These are phyloP conservation scores for Diplodia scrobiculata DNA, from an alignment of 2,329 filamentous ascomycete genomes.

Conservation along the genomic window DNA sequence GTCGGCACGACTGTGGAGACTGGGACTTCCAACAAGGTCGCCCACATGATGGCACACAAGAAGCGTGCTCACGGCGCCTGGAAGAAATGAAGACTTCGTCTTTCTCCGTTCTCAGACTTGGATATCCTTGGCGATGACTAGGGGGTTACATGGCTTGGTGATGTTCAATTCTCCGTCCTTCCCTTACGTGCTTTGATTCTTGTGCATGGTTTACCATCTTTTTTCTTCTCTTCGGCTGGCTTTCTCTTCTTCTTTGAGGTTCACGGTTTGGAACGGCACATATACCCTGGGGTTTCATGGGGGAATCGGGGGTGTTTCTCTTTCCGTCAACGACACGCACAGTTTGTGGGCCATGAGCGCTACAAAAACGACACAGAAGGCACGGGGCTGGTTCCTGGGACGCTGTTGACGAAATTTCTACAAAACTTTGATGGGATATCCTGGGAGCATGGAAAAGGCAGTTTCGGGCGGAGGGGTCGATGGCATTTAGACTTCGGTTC, in stretches of 20 bases:
- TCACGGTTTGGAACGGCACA: background rate
- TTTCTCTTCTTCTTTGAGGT: background rate
- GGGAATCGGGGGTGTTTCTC: background rate
- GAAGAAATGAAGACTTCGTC: slow-evolving; percentile 8
- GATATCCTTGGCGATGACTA: background rate
- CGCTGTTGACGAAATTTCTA: background rate
- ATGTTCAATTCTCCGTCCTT: slow-evolving; percentile 2
- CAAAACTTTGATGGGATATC: slow-evolving; percentile 7
- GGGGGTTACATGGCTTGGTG: slow-evolving; percentile 12
- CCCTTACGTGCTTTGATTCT: slow-evolving; percentile 8
- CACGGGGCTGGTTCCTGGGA: slow-evolving; percentile 10
- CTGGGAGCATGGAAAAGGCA: background rate
- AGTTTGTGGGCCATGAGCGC: background rate
- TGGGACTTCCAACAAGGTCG: slow-evolving; percentile 11
- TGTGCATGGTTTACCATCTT: slow-evolving; percentile 20
- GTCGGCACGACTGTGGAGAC: slow-evolving; percentile 1
- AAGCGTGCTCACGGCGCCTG: slow-evolving; percentile 17
- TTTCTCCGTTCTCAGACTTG: slow-evolving; percentile 4
- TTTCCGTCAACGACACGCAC: slow-evolving; percentile 8
- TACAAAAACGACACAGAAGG: background rate
- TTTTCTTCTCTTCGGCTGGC: background rate
- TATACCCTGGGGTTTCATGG: slow-evolving; percentile 12
- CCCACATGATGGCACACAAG: slow-evolving; percentile 26
- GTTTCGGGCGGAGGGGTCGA: background rate
- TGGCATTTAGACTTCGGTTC: slow-evolving; percentile 12